Base-by-base conservation (phyloP, 2,329 filamentous ascomycete genomes). In the Pseudomassariella vexata region DNA sequence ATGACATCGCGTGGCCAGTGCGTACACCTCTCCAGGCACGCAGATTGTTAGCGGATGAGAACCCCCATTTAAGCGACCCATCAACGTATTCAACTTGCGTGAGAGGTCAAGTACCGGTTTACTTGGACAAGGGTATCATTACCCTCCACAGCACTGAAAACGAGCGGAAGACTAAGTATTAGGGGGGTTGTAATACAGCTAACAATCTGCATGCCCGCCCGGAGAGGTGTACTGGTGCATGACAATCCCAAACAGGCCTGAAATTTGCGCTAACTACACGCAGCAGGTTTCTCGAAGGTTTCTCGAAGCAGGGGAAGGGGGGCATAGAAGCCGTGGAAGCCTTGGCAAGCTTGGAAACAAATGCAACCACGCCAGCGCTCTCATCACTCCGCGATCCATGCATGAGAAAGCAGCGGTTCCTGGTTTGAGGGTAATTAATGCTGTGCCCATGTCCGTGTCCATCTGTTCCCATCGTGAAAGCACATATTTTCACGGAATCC, bases 221-320 rank as follows among this genome's bases (percentile, higher is more conserved):
- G n/a, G n/a, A n/a, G n/a, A n/a, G n/a, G n/a, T n/a, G n/a, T n/a
- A n/a, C n/a, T n/a, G n/a, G n/a, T n/a, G n/a, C n/a, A n/a, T n/a
- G n/a, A n/a, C n/a, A n/a, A 19, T 35, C 25, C 27, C 36, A 35
- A 31, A 33, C 33, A 35, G 23, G 24, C 31, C 24, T 31, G 32
- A 38, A 32, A 38, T 38, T 38, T n/a, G 22, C 17, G 16, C 36
- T 38, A 38, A 24, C 36, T 24, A n/a, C 9, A 38, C 22, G 9
- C 18, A 28, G 36, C 20, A 38, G 32, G 28, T 27, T 38, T 38
- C 36, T 30, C 31, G 36, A 38, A 38, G 23, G 20, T 16, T 38
- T 38, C 36, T 28, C 35, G 36, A 38, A 38, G 36, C 31, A 20
- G 12, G 21, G 22, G 20, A 32, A 21, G 32, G 35, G 21, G 14